Conservation (phyloP, 2,329 filamentous ascomycete genomes). For the Epichloe aotearoae region DNA sequence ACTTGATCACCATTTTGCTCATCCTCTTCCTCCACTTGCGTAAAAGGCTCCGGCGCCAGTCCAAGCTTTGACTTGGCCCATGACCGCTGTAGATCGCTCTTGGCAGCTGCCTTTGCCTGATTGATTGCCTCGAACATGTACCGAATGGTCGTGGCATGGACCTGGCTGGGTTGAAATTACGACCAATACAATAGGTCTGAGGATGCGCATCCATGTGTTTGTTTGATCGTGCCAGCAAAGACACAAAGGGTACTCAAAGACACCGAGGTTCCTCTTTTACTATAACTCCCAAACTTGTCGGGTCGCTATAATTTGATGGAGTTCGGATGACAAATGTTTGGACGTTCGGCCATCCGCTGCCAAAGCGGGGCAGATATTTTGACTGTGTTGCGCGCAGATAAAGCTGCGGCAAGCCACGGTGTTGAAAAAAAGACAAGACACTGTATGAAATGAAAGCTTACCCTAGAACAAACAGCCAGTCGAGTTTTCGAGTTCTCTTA, state of each 20-base stretch:
- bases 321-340: no score
- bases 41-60: conserved; percentile 36
- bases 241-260: not conserved
- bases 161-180: not conserved
- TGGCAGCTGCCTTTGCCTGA: conserved; percentile 22
- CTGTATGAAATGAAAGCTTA: no score
- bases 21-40: conserved; percentile 40
- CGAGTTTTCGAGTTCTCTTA: no score
- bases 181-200: not conserved
- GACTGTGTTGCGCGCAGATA: rapidly evolving
- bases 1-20: conserved; percentile 23
- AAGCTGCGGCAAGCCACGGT: no score
- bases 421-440: no score
- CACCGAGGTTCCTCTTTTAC: not conserved
- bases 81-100: conserved; percentile 71
- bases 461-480: no score
- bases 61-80: conserved; percentile 67
- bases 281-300: not conserved
- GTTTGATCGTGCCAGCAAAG: not conserved
- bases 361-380: no score
- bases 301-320: not conserved
- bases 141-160: not conserved
- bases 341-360: no score
- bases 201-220: conserved; percentile 1
- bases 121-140: not conserved